These are phyloP conservation scores for Globisporangium spiculum DNA, from an alignment of 352 stramenopile species.

Conservation along the genomic window DNA sequence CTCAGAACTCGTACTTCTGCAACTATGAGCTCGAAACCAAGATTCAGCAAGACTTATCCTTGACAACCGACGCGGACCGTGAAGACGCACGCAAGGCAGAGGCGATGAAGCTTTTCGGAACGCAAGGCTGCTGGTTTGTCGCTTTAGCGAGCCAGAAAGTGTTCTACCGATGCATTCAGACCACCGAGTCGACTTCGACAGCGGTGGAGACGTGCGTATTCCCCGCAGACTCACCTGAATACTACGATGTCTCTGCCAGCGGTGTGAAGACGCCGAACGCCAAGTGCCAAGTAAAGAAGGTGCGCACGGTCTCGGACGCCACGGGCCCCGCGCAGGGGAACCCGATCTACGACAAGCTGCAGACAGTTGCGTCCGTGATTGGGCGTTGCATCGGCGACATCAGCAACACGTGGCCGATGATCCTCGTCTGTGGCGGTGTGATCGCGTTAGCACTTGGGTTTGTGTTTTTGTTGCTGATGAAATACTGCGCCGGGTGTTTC, in stretches of 20 bases:
- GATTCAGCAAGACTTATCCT: constrained; percentile 36
- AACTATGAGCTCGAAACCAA: constrained; percentile 67
- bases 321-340: constrained; percentile 62
- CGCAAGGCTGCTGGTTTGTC: constrained; percentile 63
- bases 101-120: constrained; percentile 35
- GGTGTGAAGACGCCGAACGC: constrained; percentile 48
- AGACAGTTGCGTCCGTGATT: constrained; percentile 45
- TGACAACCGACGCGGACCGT: constrained; percentile 37
- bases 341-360: constrained; percentile 69
- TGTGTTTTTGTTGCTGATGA: constrained; percentile 66
- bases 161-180: constrained; percentile 81
- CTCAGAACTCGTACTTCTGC: constrained; percentile 55
- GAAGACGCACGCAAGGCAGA: constrained; percentile 44
- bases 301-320: constrained; percentile 49
- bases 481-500: constrained; percentile 68
- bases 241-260: constrained; percentile 52
- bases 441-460: constrained; percentile 57
- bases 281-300: constrained; percentile 76
- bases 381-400: constrained; percentile 71
- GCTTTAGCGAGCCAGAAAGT: constrained; percentile 57
- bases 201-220: constrained; percentile 66
- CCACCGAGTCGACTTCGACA: constrained; percentile 56
- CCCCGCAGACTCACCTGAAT: constrained; percentile 58
- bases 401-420: constrained; percentile 45
- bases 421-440: constrained; percentile 47